Conservation (phyloP, 768 basidiomycete species). For the Grammothele lineata region DNA sequence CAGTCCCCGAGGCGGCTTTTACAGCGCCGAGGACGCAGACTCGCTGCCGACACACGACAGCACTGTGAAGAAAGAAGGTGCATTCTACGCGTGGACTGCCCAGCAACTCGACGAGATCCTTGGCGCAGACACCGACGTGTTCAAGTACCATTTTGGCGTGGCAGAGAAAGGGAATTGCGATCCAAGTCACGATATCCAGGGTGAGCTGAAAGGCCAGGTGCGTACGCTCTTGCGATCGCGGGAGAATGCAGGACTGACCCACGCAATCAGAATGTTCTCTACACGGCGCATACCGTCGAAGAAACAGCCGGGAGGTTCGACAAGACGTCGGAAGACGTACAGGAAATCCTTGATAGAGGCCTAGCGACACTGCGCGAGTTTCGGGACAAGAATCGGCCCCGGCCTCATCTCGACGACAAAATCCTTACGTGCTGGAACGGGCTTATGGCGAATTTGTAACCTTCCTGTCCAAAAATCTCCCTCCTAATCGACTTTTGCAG, state of each 20-base stretch:
- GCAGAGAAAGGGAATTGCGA: constrained; percentile 34
- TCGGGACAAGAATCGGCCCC: constrained; percentile 31
- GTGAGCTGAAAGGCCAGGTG: constrained; percentile 30
- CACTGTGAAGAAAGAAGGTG: constrained; percentile 31
- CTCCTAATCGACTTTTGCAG: constrained; percentile 5
- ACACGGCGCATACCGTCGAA: constrained; percentile 16
- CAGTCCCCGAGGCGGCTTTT: constrained; percentile 33
- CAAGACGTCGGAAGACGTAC: constrained; percentile 19
- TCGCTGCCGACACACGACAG: constrained; percentile 27
- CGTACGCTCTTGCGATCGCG: neutral
- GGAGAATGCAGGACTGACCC: too few species aligned
- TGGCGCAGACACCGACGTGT: constrained; percentile 24
- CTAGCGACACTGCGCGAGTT: constrained; percentile 24
- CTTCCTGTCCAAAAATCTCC: neutral
- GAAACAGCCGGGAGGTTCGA: constrained; percentile 19
- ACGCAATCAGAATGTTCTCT: constrained; percentile 21
- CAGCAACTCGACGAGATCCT: constrained; percentile 30
- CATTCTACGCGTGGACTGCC: constrained; percentile 36
- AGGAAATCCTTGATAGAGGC: constrained; percentile 15
- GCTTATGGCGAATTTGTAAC: constrained; percentile 28
- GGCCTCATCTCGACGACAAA: constrained; percentile 40
- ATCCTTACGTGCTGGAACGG: constrained; percentile 39
- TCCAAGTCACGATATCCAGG: constrained; percentile 32
- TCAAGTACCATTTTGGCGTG: constrained; percentile 32
- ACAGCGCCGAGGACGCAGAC: constrained; percentile 39